Conservation (phyloP, 306 rosid genomes). For the Astragalus membranaceus region DNA sequence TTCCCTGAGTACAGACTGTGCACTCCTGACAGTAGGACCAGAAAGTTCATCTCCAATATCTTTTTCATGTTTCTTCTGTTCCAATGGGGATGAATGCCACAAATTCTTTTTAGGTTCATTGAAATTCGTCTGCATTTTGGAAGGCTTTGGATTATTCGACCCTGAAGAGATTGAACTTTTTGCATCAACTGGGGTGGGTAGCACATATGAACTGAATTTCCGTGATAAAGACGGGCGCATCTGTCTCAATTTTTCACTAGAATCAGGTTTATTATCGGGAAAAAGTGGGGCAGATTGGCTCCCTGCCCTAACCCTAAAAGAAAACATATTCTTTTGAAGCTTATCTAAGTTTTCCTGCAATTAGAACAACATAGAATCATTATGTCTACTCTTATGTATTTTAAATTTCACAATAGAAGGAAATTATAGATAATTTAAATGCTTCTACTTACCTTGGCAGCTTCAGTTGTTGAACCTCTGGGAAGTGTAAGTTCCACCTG, state of each 20-base stretch:
- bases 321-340: constrained; percentile 42
- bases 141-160: constrained; percentile 37
- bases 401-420: background rate
- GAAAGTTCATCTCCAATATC: constrained; percentile 35
- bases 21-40: constrained; percentile 30
- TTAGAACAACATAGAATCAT: constrained; percentile 16
- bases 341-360: constrained; percentile 68
- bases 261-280: constrained; percentile 52
- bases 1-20: constrained; percentile 63
- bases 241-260: constrained; percentile 55
- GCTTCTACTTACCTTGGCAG: constrained; percentile 40
- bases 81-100: constrained; percentile 81
- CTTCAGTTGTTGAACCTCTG: constrained; percentile 38
- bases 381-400: background rate
- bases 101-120: constrained; percentile 47
- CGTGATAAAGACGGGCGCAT: constrained; percentile 66
- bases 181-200: constrained; percentile 78
- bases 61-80: constrained; percentile 48
- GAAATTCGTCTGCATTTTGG: constrained; percentile 28
- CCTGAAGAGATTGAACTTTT: constrained; percentile 47
- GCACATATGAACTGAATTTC: constrained; percentile 74
- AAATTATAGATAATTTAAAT: constrained; percentile 9
- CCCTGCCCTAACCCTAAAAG: constrained; percentile 41
- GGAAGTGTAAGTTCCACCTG: constrained; percentile 57
- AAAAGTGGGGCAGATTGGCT: constrained; percentile 97